Evolutionary conservation across 768 basidiomycete genomes (phyloP).

Genomic region (Saitozyma podzolica): DNA sequence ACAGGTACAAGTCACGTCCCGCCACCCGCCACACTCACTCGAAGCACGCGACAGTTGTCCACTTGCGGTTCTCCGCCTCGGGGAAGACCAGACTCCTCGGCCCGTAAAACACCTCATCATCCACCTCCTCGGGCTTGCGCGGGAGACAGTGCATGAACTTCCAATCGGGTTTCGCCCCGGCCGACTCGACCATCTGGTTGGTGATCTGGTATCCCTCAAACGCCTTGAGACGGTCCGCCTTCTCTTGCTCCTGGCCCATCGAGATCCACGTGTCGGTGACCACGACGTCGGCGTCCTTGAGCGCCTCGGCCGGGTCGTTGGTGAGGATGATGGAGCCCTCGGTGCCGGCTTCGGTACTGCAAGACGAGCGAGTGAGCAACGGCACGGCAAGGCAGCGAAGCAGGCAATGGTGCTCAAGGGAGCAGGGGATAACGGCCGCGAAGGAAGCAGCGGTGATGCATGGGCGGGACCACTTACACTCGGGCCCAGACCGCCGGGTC

Average conservation of each 20-base stretch:
- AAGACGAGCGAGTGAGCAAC: not conserved
- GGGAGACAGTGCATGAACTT: slow-evolving; percentile 96
- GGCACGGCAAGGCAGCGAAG: not conserved
- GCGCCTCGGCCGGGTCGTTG: slow-evolving; percentile 72
- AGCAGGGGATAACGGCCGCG: not conserved
- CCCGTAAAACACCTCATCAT: slow-evolving; percentile 97
- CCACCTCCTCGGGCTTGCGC: slow-evolving; percentile 86
- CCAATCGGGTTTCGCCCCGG: slow-evolving; percentile 83
- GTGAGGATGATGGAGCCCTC: slow-evolving; percentile 46
- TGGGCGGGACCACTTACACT: slow-evolving; percentile 57
- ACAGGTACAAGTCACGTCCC: no score
- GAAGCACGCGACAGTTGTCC: slow-evolving; percentile 91
- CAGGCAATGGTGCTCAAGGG: not conserved
- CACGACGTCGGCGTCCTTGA: slow-evolving; percentile 86
- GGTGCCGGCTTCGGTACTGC: slow-evolving; percentile 41
- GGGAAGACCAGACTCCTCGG: slow-evolving; percentile 87
- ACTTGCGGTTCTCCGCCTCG: slow-evolving; percentile 94
- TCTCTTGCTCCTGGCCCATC: slow-evolving; percentile 97
- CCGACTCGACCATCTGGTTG: slow-evolving; percentile 74
- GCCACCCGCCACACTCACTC: slow-evolving; percentile 47
- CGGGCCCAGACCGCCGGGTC: slow-evolving; percentile 72
- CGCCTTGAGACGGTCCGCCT: slow-evolving; percentile 76
- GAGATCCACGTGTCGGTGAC: slow-evolving; percentile 99
- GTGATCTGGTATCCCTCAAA: slow-evolving; percentile 95
- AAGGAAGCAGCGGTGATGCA: not conserved